Evolutionary conservation across 78 protist genomes (phyloP).

Genomic region (Speleostelium caveatum): DNA sequence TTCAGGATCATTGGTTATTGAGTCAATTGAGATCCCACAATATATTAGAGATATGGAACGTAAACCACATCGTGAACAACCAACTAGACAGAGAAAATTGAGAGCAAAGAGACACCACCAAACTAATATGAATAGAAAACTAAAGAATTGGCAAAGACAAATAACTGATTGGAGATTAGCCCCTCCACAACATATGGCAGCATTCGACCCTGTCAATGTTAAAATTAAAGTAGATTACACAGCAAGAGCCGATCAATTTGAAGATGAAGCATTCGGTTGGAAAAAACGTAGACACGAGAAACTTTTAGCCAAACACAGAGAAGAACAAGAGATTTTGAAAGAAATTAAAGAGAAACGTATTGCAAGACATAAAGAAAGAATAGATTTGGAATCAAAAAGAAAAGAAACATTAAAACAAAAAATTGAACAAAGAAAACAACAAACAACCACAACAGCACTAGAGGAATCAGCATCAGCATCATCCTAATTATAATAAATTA

Average conservation of each 20-base stretch:
- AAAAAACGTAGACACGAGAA: constrained; percentile 29
- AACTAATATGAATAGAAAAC: constrained; percentile 1
- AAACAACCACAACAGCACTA: neutral
- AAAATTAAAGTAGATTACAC: constrained; percentile 23
- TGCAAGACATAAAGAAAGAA: constrained; percentile 7
- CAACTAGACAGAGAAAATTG: constrained; percentile 35
- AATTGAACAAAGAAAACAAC: neutral
- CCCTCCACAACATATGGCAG: constrained; percentile 42
- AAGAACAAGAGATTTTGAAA: constrained; percentile 9
- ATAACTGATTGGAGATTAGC: constrained; percentile 53
- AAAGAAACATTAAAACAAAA: constrained; percentile 1
- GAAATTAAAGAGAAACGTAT: constrained; percentile 42
- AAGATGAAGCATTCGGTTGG: constrained; percentile 41
- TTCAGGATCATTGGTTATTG: constrained; percentile 20
- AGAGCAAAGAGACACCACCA: constrained; percentile 6
- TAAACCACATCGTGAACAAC: constrained; percentile 42
- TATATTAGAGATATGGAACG: neutral
- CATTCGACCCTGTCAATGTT: constrained; percentile 7
- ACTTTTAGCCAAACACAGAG: constrained; percentile 1
- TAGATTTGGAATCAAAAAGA: constrained; percentile 7
- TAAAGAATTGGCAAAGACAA: neutral
- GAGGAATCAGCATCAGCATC: no score
- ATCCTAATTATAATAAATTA: no score
- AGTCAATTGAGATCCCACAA: constrained; percentile 50
- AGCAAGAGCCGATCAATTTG: constrained; percentile 5